A percentile compares a stretch with the other conserved stretches of the same genome.
Evolutionary conservation across 2,329 filamentous ascomycete species (phyloP).

Genomic region (Phyllosticta citribraziliensis): DNA sequence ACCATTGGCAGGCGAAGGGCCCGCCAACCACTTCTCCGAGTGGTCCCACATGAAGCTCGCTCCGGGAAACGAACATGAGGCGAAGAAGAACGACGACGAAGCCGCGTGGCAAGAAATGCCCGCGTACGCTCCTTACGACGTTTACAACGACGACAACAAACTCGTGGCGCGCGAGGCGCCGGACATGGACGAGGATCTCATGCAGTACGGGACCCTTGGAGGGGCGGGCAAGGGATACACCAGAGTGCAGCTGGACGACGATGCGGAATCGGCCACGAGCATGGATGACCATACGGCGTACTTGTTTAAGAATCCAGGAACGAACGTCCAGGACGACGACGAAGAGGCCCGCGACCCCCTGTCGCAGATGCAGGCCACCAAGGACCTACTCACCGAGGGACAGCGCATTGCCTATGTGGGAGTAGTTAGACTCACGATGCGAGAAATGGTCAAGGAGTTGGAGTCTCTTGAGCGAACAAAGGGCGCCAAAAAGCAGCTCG

Average conservation of each 20-base stretch:
- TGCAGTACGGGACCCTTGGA: slow-evolving; percentile 67
- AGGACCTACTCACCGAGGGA: slow-evolving; percentile 87
- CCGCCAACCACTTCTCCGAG: slow-evolving; percentile 47
- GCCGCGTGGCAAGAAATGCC: slow-evolving; percentile 89
- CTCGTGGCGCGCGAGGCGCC: slow-evolving; percentile 73
- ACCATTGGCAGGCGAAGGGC: slow-evolving; percentile 18
- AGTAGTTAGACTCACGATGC: slow-evolving; percentile 70
- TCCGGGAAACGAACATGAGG: slow-evolving; percentile 34
- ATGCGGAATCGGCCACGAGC: slow-evolving; percentile 86
- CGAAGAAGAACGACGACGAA: slow-evolving; percentile 50
- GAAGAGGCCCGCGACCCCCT: slow-evolving; percentile 70
- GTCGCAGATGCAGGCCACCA: slow-evolving; percentile 89
- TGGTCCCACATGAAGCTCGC: slow-evolving; percentile 83
- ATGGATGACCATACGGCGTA: slow-evolving; percentile 97
- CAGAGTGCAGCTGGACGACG: slow-evolving; percentile 86
- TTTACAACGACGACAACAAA: slow-evolving; percentile 89
- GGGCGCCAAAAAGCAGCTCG: slow-evolving; percentile 61
- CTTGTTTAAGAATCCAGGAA: slow-evolving; percentile 55
- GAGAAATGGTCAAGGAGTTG: slow-evolving; percentile 62
- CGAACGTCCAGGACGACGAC: slow-evolving; percentile 59
- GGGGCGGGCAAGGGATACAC: slow-evolving; percentile 94
- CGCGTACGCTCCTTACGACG: slow-evolving; percentile 81
- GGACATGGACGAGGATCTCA: slow-evolving; percentile 57
- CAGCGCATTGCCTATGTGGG: slow-evolving; percentile 96
- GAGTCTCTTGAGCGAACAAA: slow-evolving; percentile 54